Conservation (phyloP, 2,329 filamentous ascomycete species). For the Fusarium luffae region DNA sequence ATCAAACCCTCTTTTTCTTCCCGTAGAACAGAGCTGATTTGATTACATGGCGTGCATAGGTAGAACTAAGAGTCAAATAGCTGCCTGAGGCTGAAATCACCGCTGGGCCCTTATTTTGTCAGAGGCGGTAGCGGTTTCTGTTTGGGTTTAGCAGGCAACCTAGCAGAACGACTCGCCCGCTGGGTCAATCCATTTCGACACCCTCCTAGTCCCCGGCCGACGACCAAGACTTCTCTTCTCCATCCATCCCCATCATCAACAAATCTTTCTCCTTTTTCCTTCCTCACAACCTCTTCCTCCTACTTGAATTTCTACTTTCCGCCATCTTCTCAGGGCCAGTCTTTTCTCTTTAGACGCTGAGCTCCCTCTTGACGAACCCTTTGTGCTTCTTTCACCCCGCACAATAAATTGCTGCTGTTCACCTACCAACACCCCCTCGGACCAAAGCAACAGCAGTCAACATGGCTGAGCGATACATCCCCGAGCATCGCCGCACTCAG, state of each 20-base stretch:
- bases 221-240: constrained; percentile 38
- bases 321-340: constrained; percentile 12
- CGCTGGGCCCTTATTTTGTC: constrained; percentile 19
- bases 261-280: constrained; percentile 40
- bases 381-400: constrained; percentile 44
- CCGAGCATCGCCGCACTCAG: constrained; percentile 97
- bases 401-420: constrained; percentile 45
- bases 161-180: constrained; percentile 36
- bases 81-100: constrained; percentile 46
- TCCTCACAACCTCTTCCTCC: constrained; percentile 27
- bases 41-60: constrained; percentile 1
- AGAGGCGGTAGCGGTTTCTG: constrained; percentile 38
- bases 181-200: constrained; percentile 42
- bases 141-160: constrained; percentile 34
- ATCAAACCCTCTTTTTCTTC: constrained; percentile 16
- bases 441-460: constrained; percentile 55
- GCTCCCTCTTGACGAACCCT: constrained; percentile 31
- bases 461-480: constrained; percentile 99
- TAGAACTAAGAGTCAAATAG: constrained; percentile 7
- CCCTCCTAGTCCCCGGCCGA: constrained; percentile 40
- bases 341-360: constrained; percentile 26
- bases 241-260: constrained; percentile 44
- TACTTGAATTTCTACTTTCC: constrained; percentile 15
- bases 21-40: constrained; percentile 11
- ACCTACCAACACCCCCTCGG: constrained; percentile 40